Conservation (phyloP, 768 basidiomycete genomes). For the Mycena rebaudengoi region DNA sequence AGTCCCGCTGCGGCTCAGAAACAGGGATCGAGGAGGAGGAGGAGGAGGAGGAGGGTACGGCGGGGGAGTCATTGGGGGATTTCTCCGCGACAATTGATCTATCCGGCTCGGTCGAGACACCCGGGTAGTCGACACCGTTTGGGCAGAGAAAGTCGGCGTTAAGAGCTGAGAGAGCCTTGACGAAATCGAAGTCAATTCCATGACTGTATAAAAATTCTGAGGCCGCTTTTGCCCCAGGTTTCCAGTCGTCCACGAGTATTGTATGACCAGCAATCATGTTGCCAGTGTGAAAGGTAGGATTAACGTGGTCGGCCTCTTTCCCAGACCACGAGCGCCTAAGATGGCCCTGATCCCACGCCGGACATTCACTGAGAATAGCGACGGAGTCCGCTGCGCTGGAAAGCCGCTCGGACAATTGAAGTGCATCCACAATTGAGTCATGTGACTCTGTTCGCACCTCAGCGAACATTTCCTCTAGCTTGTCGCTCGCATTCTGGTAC, state of each 20-base stretch:
- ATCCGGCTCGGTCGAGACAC: not conserved
- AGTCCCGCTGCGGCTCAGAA: too few species aligned
- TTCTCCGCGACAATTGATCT: not conserved
- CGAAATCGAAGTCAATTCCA: slow-evolving; percentile 4
- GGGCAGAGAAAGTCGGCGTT: slow-evolving; percentile 1
- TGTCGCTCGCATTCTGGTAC: not conserved
- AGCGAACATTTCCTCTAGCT: not conserved
- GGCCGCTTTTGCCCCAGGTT: not conserved
- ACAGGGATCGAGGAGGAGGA: too few species aligned
- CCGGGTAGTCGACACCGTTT: slow-evolving; percentile 1
- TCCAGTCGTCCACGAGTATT: not conserved
- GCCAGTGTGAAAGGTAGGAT: not conserved
- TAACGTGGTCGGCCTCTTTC: slow-evolving; percentile 10
- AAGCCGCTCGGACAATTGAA: not conserved
- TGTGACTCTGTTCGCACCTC: slow-evolving; percentile 10
- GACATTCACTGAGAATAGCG: not conserved
- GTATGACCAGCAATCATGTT: not conserved
- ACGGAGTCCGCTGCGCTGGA: not conserved
- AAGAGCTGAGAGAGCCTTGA: not conserved
- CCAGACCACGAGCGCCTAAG: not conserved
- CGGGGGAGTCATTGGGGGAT: not conserved
- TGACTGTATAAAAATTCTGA: not conserved
- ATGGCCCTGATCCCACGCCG: slow-evolving; percentile 10
- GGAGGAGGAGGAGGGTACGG: not conserved
- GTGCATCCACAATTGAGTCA: not conserved